Percentiles rank a stretch among this genome's conserved stretches.
Evolutionary conservation across 768 basidiomycete species (phyloP).

Genomic region (Floccularia luteovirens): DNA sequence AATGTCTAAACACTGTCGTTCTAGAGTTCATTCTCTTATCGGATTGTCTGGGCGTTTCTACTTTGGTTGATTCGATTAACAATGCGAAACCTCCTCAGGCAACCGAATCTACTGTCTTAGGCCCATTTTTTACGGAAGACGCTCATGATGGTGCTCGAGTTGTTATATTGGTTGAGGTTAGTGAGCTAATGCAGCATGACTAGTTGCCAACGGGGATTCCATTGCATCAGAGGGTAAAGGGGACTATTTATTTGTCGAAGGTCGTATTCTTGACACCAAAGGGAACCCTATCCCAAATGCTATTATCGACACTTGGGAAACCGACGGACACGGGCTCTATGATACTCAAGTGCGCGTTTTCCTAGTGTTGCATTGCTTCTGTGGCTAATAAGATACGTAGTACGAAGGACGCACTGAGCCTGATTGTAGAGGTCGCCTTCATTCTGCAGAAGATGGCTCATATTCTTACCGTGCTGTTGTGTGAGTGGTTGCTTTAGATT

Average conservation of each 20-base stretch:
- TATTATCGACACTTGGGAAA: constrained; percentile 79
- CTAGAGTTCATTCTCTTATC: constrained; percentile 83
- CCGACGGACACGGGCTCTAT: constrained; percentile 51
- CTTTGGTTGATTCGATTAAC: constrained; percentile 70
- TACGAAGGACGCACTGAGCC: constrained; percentile 48
- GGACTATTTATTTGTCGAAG: constrained; percentile 76
- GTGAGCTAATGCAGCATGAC: neutral
- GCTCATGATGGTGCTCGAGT: constrained; percentile 48
- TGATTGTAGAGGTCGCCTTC: constrained; percentile 69
- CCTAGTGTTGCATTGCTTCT: neutral
- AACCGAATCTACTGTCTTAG: constrained; percentile 72
- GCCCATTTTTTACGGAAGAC: constrained; percentile 79
- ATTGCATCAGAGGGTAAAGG: constrained; percentile 89
- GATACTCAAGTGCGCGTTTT: constrained; percentile 28
- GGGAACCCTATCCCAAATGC: constrained; percentile 63
- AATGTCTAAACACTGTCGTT: constrained; percentile 10
- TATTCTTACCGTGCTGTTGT: constrained; percentile 71
- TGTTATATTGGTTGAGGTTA: neutral
- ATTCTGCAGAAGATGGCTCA: constrained; percentile 49
- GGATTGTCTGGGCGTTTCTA: constrained; percentile 71
- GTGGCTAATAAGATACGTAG: constrained; percentile 26
- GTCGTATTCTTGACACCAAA: constrained; percentile 52
- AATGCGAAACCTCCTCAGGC: constrained; percentile 54
- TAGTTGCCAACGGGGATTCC: constrained; percentile 62
- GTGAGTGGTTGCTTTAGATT: constrained; percentile 12